Conservation (phyloP, 2,329 filamentous ascomycete genomes). For the Colletotrichum tropicicola region DNA sequence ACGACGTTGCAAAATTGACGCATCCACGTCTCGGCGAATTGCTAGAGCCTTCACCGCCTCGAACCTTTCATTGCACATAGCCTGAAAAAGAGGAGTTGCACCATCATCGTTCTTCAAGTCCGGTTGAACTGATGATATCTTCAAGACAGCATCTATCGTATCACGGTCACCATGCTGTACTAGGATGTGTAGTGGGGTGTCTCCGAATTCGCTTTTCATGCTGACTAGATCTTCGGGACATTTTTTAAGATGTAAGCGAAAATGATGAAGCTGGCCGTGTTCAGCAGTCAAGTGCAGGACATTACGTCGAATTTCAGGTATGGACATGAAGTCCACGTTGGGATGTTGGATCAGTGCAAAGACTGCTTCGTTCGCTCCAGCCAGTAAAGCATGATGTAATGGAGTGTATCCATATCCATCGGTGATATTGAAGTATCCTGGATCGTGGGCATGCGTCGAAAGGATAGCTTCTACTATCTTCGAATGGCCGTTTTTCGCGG, state of each 20-base stretch:
- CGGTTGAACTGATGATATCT: not conserved
- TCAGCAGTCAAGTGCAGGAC: not conserved
- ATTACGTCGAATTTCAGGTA: not conserved
- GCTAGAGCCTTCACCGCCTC: not conserved
- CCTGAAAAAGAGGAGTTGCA: not conserved
- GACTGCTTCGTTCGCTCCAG: no score
- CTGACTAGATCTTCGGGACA: not conserved
- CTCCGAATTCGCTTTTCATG: no score
- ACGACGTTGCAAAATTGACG: not conserved
- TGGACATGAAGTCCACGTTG: not conserved
- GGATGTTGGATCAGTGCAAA: not conserved
- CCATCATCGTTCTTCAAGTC: not conserved
- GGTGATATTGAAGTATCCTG: not conserved
- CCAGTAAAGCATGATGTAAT: not conserved
- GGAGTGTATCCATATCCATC: no score
- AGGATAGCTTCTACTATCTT: not conserved
- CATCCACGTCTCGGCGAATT: not conserved
- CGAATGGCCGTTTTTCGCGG: not conserved
- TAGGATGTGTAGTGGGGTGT: not conserved
- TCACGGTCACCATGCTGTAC: fast-evolving
- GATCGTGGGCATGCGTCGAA: not conserved
- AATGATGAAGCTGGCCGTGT: not conserved
- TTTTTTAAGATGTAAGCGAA: not conserved
- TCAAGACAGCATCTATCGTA: not conserved
- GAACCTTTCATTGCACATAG: no score